phyloP scores from a whole-genome alignment of 306 rosid genomes.

The Hippophae gyantsensis region DNA sequence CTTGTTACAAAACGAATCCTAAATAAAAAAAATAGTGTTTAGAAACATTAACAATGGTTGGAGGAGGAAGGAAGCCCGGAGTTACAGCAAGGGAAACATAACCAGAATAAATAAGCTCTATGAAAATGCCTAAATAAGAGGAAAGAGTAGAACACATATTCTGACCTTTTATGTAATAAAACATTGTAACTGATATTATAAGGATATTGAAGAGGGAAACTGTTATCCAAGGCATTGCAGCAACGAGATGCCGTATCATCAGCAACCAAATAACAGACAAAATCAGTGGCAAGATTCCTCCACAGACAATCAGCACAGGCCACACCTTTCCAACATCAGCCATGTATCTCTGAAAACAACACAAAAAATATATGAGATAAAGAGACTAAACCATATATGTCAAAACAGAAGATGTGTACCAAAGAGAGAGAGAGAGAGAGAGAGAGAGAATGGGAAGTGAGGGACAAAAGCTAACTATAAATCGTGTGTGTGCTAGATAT shows the following conservation, averaged over 20 bases:
- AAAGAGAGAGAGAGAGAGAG: background rate
- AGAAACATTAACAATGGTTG: too few relatives aligned
- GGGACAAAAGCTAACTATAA: too few relatives aligned
- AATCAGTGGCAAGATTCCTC: slow-evolving; percentile 83
- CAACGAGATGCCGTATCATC: slow-evolving; percentile 89
- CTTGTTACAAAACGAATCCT: too few relatives aligned
- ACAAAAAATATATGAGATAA: slow-evolving; percentile 9
- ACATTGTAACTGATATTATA: slow-evolving; percentile 71
- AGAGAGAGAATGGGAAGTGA: background rate
- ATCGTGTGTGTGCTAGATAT: too few relatives aligned
- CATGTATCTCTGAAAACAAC: slow-evolving; percentile 77
- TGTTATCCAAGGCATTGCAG: slow-evolving; percentile 98
- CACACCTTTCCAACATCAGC: slow-evolving; percentile 93
- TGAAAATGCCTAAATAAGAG: too few relatives aligned
- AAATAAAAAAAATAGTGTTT: too few relatives aligned
- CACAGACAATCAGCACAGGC: slow-evolving; percentile 94
- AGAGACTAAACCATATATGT: background rate
- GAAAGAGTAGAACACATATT: background rate
- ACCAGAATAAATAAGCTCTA: too few relatives aligned
- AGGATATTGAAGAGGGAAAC: slow-evolving; percentile 71
- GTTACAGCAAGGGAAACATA: too few relatives aligned
- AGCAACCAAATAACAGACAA: slow-evolving; percentile 89
- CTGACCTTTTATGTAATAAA: slow-evolving; percentile 83
- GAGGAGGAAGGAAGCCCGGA: too few relatives aligned
- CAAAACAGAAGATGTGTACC: background rate